Conservation (phyloP, 352 stramenopile species). For the Phytopythium cucurbitacearum region DNA sequence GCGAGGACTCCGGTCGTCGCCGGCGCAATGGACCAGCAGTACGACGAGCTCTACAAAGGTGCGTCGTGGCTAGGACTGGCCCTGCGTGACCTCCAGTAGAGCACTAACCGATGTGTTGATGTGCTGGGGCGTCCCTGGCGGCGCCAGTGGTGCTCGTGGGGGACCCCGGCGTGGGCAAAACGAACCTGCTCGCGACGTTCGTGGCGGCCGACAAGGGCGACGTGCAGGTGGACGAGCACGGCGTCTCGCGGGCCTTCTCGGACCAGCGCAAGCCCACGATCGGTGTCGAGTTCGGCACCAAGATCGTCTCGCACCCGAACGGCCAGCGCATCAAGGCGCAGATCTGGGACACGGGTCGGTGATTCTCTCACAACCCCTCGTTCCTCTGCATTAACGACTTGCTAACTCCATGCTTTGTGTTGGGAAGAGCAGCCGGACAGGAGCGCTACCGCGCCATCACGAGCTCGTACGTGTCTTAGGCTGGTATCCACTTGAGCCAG, state of each 20-base stretch:
- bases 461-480: conserved; percentile 44
- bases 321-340: conserved; percentile 80
- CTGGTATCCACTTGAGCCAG: neutral
- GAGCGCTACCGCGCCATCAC: conserved; percentile 83
- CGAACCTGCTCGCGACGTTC: conserved; percentile 84
- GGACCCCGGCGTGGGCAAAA: conserved; percentile 89
- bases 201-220: conserved; percentile 32
- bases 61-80: neutral
- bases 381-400: neutral
- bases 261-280: conserved; percentile 70
- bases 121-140: neutral
- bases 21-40: conserved; percentile 47
- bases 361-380: neutral
- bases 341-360: conserved; percentile 75
- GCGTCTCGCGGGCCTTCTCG: conserved; percentile 41
- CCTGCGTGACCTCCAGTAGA: neutral
- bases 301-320: conserved; percentile 65
- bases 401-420: neutral
- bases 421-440: conserved; percentile 37
- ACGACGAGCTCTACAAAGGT: conserved; percentile 84
- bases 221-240: conserved; percentile 21
- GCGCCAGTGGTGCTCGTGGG: conserved; percentile 68
- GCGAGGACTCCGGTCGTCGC: too few species aligned
- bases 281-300: conserved; percentile 79
- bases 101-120: neutral